Percentiles rank a stretch among this genome's conserved stretches.
phyloP scores from a whole-genome alignment of 1,284 basidiomycete genomes.

The Rhodotorula mucilaginosa region DNA sequence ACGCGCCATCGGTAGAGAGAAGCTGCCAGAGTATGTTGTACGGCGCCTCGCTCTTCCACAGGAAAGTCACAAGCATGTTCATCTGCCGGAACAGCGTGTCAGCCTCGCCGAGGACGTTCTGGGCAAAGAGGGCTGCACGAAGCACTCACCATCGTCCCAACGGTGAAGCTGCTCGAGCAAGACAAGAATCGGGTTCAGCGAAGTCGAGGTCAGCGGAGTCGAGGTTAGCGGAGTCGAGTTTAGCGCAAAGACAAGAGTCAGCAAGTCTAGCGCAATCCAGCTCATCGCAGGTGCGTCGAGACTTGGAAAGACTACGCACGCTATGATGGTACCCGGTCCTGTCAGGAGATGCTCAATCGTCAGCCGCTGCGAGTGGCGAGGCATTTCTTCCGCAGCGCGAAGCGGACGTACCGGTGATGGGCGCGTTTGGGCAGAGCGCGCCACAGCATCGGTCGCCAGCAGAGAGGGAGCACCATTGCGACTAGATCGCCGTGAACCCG shows the following conservation, averaged over 20 bases:
- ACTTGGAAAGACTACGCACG: background rate
- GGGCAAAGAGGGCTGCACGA: too few relatives aligned
- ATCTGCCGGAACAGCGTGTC: background rate
- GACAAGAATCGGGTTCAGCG: too few relatives aligned
- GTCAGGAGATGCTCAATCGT: background rate
- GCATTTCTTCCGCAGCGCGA: background rate
- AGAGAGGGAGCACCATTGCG: conserved; percentile 11
- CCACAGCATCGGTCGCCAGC: background rate
- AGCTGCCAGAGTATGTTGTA: conserved; percentile 27
- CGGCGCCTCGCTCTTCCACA: conserved; percentile 23
- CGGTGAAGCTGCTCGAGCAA: background rate
- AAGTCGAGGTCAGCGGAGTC: background rate
- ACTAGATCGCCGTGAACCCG: background rate
- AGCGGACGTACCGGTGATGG: background rate
- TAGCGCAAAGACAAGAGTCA: too few relatives aligned
- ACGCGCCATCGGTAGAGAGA: conserved; percentile 18
- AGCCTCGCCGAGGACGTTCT: background rate
- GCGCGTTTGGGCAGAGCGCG: background rate
- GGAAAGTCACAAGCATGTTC: conserved; percentile 5
- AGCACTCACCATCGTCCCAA: conserved; percentile 9
- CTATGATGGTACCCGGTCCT: conserved; percentile 26
- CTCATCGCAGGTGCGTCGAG: too few relatives aligned
- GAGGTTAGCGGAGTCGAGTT: background rate
- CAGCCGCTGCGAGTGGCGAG: background rate
- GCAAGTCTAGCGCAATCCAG: too few relatives aligned